Evolutionary conservation across 352 stramenopile genomes (phyloP), one percentile per base, ranked within the genome.

Genomic region (Sclerospora graminicola): DNA sequence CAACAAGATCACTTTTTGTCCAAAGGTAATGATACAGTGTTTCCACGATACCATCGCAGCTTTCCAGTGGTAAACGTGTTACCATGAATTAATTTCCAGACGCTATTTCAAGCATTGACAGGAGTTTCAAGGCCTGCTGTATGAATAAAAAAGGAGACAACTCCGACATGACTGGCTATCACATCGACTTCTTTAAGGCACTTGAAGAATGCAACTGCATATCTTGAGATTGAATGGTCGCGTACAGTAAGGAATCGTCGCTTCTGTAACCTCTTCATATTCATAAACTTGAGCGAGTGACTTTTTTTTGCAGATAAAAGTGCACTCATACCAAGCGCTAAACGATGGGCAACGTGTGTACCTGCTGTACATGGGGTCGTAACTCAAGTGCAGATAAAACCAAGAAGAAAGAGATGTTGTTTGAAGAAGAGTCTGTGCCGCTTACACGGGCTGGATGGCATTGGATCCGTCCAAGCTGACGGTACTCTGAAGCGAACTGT

Each of bases 21-120:
- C 83, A 95, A 3, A 96, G 56, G 40, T 88, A 94, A 41, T 95
- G 77, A 30, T 89, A 94, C 26, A 96, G 61, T 43, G 95, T 91
- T 43, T 92, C 75, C 28, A 92, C 72, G 19, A 95, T 51, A 8
- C 83, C 84, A 52, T 95, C 84, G 30, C 80, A n/a, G n/a, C 21
- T 80, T 57, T 94, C 82, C 23, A 96, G 64, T 24, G 79, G 51
- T 23, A 85, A 47, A 35, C 60, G 56, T 20, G 71, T 63, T 26
- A 66, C 63, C 77, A 89, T 89, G 41, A 26, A 26, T 26, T 26
- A 26, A 26, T 26, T 26, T 26, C 21, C 21, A n/a, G n/a, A n/a
- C n/a, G 21, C 51, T 65, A 65, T 65, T 61, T 60, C 51, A 45
- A 58, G 54, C 13, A 2, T 20, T 47, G 10, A 24, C 15, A 9